Evolutionary conservation across 352 stramenopile genomes (phyloP).

Genomic region (Phytophthora idaei): DNA sequence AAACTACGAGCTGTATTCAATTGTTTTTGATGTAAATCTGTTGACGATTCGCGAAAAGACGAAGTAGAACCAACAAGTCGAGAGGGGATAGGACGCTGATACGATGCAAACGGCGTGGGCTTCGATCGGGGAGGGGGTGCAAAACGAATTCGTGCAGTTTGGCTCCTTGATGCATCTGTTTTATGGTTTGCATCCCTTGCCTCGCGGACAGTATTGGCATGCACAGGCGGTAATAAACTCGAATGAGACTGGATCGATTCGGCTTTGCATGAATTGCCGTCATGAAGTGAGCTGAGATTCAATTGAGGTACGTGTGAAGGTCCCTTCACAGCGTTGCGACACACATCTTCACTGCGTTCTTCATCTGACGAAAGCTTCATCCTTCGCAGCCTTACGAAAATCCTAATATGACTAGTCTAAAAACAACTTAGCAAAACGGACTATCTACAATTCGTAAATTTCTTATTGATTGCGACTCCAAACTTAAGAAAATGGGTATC

Average conservation of each 20-base stretch:
- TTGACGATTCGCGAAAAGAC: neutral
- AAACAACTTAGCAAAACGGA: no score
- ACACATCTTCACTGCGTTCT: conserved; percentile 15
- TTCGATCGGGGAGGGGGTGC: conserved; percentile 26
- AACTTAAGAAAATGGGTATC: no score
- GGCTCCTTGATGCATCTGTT: neutral
- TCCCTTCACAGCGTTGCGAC: neutral
- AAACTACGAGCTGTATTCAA: conserved; percentile 43
- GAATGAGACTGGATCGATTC: neutral
- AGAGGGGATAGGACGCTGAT: neutral
- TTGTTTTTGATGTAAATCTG: conserved; percentile 12
- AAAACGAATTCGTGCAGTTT: conserved; percentile 36
- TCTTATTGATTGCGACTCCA: no score
- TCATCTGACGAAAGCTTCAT: conserved; percentile 13
- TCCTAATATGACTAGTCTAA: neutral
- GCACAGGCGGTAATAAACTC: conserved; percentile 19
- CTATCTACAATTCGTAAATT: no score
- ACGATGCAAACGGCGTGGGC: neutral
- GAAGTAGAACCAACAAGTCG: neutral
- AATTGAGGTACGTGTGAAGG: conserved; percentile 1
- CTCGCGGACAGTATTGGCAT: conserved; percentile 19
- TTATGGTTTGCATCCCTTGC: neutral
- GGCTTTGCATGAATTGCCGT: neutral
- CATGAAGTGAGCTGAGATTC: neutral
- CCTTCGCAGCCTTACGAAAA: neutral